Conservation (phyloP, 2,329 filamentous ascomycete genomes). For the Sporothrix curviconia region DNA sequence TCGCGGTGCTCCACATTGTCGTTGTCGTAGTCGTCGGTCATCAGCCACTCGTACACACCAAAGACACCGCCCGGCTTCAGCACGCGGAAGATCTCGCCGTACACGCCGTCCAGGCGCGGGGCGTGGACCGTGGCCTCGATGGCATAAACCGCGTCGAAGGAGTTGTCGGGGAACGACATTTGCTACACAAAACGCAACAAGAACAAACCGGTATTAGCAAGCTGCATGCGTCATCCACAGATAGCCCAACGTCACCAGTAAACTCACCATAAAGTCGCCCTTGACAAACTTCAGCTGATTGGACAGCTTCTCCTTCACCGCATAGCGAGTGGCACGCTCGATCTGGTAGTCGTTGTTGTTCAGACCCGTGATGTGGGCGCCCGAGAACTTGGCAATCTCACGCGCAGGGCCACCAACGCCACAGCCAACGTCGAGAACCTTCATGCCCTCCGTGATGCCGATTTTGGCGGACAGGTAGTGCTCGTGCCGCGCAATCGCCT, state of each 20-base stretch:
- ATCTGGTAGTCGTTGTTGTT: constrained; percentile 99
- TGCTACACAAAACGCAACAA: constrained; percentile 37
- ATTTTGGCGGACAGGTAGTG: constrained; percentile 94
- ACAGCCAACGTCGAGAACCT: constrained; percentile 91
- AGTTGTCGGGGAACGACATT: constrained; percentile 90
- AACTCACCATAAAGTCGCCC: constrained; percentile 87
- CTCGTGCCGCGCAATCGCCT: constrained; percentile 92
- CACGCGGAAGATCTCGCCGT: constrained; percentile 89
- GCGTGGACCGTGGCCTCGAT: constrained; percentile 97
- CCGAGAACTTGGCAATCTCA: constrained; percentile 94
- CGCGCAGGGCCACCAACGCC: constrained; percentile 92
- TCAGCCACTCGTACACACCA: constrained; percentile 98
- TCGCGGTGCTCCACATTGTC: constrained; percentile 77
- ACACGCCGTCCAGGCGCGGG: constrained; percentile 82
- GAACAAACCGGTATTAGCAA: neutral
- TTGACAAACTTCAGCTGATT: constrained; percentile 82
- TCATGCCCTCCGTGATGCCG: constrained; percentile 77
- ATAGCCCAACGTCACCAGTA: no score
- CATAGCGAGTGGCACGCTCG: constrained; percentile 81
- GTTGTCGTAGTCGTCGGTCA: constrained; percentile 94
- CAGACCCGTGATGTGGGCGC: constrained; percentile 78
- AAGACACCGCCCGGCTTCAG: constrained; percentile 94
- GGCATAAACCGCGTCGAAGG: constrained; percentile 90
- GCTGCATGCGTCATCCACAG: neutral
- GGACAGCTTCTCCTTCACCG: constrained; percentile 70